Conservation (phyloP, 2,329 filamentous ascomycete genomes). For the Scytalidium sp. region DNA sequence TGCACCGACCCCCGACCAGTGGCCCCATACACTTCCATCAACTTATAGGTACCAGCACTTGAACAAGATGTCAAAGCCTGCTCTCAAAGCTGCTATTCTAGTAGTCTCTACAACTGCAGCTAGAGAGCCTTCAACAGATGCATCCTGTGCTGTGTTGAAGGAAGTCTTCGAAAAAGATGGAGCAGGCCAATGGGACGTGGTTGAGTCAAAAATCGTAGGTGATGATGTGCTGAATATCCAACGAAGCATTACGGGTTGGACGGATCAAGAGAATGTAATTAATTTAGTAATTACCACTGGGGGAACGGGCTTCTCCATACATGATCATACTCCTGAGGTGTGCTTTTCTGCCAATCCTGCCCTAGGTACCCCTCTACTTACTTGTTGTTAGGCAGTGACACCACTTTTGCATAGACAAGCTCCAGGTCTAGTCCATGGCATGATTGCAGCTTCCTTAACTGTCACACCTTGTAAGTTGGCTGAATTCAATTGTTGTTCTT, state of each 20-base stretch:
- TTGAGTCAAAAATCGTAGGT: constrained; percentile 70
- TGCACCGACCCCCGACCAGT: too few relatives aligned
- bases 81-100: constrained; percentile 73
- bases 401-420: constrained; percentile 81
- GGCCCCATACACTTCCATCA: neutral
- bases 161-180: constrained; percentile 67
- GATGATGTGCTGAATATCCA: constrained; percentile 78
- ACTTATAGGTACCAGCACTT: too few relatives aligned
- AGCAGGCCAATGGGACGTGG: constrained; percentile 67
- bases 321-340: constrained; percentile 88
- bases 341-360: too few relatives aligned
- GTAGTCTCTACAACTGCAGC: constrained; percentile 90
- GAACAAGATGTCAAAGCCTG: constrained; percentile 33
- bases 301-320: constrained; percentile 85
- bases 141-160: constrained; percentile 63
- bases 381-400: constrained; percentile 78
- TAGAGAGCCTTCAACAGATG: constrained; percentile 75
- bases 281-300: constrained; percentile 88
- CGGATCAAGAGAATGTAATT: constrained; percentile 59
- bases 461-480: constrained; percentile 79
- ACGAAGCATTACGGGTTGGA: constrained; percentile 66
- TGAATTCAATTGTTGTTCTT: neutral
- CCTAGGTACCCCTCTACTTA: too few relatives aligned
- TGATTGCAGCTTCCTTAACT: constrained; percentile 79
- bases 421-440: constrained; percentile 88